These are phyloP conservation scores for Dendrostoma leiphaemia DNA, from an alignment of 2,329 filamentous ascomycete genomes.

Conservation along the genomic window DNA sequence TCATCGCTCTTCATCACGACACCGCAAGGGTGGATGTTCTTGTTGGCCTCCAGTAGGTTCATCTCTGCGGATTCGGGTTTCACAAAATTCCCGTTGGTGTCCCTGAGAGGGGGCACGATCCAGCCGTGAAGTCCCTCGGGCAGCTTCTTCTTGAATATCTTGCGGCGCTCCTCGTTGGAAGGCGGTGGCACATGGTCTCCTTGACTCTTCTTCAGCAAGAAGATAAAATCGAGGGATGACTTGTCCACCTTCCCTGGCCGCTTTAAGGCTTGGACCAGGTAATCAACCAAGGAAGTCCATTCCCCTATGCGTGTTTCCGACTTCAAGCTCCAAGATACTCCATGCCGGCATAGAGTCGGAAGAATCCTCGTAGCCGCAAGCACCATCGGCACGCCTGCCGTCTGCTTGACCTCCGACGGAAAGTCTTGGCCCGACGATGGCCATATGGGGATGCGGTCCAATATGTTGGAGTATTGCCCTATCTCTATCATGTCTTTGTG, in stretches of 20 bases:
- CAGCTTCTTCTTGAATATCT: background rate
- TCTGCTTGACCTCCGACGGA: background rate
- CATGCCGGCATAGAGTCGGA: too few relatives aligned
- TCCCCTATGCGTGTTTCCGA: background rate
- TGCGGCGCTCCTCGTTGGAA: background rate
- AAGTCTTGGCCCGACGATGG: background rate
- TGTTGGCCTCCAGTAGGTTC: too few relatives aligned
- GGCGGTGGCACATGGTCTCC: too few relatives aligned
- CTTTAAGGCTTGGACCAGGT: background rate
- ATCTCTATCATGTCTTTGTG: background rate
- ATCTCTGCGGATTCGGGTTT: background rate
- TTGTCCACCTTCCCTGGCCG: background rate
- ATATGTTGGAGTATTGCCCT: background rate
- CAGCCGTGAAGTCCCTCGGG: background rate
- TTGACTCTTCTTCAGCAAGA: background rate
- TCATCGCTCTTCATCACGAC: background rate
- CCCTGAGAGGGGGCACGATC: background rate
- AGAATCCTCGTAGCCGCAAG: background rate
- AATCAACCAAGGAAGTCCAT: background rate
- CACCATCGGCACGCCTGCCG: background rate
- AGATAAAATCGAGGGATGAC: background rate
- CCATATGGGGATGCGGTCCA: background rate
- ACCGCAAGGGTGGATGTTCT: background rate
- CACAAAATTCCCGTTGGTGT: background rate
- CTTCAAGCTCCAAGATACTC: background rate